Evolutionary conservation across 2,329 filamentous ascomycete species (phyloP), one percentile per base, ranked within the genome.

Genomic region (Scedosporium minutisporum): DNA sequence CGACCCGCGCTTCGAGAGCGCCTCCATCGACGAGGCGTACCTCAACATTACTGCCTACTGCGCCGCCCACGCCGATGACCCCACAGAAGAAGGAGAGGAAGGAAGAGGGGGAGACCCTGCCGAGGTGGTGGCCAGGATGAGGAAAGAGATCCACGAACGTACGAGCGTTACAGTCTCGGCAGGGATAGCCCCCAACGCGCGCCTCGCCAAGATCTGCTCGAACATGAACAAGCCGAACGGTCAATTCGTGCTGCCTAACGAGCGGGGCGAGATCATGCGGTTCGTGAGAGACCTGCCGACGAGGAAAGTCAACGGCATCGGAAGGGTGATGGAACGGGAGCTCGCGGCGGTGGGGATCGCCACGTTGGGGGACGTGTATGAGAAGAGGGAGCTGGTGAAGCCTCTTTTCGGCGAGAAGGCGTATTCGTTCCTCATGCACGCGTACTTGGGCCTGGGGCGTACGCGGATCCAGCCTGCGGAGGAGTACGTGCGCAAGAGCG

Each of bases 141-240:
- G 95, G 9, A 80, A 80, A 10, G 86, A 96, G 69, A 85, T 99
- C 1, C 80, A 88, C 44, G 83, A 90, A 64, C 86, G 84, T 69
- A 89, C 91, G 0, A 86, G 88, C 46, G 87, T 99, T 63, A 97
- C 93, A 0, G 88, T 99, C 3, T 97, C 93, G 16, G 95, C 93
- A 0, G 95, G 95, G 0, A 96, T 99, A 64, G 93, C 92, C 0
- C 89, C 91, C 1, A 99, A 99, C 72, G 88, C 93, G 0, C 93
- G 92, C 71, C 80, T 99, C 14, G 93, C 95, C 33, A 99, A 99
- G 75, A 96, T 99, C 38, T 91, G 89, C 68, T 96, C 91, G 18
- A 97, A 99, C 71, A 85, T 89, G 73, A 97, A 97, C 74, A 99
- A 99, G 71, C 95, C 95, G 0, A 96, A 99, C 68, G 95, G 95